Base-by-base conservation (phyloP, 306 rosid species). In the Trifolium pratense region DNA sequence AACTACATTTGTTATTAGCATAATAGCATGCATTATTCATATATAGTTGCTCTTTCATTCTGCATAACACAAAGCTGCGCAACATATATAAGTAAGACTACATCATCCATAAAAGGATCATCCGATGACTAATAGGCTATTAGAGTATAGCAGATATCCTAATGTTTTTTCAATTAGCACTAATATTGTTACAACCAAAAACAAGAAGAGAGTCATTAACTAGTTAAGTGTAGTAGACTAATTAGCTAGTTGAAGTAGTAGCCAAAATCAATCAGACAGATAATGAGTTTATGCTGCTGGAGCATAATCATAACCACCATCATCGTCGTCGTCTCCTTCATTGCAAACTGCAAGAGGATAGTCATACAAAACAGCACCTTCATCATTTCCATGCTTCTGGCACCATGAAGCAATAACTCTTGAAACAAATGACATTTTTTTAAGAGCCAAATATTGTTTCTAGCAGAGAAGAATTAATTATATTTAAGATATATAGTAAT, bases 261-360 rank as follows among this genome's bases (percentile, higher is more conserved):
- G 5, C 64, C 37, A 25, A 73, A 70, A 48, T 48, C 15, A 25
- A 7, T 40, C 7, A 66, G 14, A 10, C 7, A 13, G 34, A 56
- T 2, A 7, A 49, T 7, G 7, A 7, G 63, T 77, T 76, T 68
- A 77, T 64, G 93, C 90, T 18, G 90, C 89, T 0, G 87, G 90
- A 63, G 92, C 89, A 29, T 74, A 85, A 61, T 83, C 90, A 45
- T 70, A 83, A 16, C 26, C 60, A 4, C 52, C 87, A 12, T 79
- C 84, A 0, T 85, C 86, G 0, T 83, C 88, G 29, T 83, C 83
- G 1, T 59, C 76, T 36, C 49, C 69, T 63, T 71, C 78, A 15
- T 59, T 15, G 65, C 71, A 58, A 57, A 68, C 26, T 46, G 69
- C 21, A 1, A 17, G 40, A 76, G 32, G 55, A 53, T 65, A 31